Conservation (phyloP, 257 asterid species). For the Solanum gracilifrons region DNA sequence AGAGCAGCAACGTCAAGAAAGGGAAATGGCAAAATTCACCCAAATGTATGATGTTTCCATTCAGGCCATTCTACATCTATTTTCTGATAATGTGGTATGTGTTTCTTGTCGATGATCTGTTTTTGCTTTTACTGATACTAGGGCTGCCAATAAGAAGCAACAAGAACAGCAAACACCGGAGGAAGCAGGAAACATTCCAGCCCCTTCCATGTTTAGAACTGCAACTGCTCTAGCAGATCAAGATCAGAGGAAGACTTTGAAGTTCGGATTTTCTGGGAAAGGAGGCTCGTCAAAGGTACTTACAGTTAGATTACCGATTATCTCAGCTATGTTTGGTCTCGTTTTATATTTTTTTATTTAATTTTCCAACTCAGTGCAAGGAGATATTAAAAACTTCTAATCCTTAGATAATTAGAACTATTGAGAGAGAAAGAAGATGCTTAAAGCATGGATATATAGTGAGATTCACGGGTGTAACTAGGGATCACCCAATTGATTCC, state of each 20-base stretch:
- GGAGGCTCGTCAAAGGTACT: constrained; percentile 56
- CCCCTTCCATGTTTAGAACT: constrained; percentile 30
- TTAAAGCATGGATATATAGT: background rate
- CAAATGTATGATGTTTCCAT: constrained; percentile 45
- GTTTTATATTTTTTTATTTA: background rate
- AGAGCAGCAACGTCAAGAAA: constrained; percentile 87
- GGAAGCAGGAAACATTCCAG: constrained; percentile 24
- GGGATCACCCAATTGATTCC: background rate
- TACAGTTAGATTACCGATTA: background rate
- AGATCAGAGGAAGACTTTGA: constrained; percentile 78
- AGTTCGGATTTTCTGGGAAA: constrained; percentile 85
- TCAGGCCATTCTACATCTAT: background rate
- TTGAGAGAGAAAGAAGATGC: background rate
- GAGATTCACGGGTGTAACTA: background rate
- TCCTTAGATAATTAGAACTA: background rate
- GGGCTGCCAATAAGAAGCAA: constrained; percentile 82
- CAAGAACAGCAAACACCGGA: constrained; percentile 53
- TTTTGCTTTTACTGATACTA: constrained; percentile 6
- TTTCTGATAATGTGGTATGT: background rate
- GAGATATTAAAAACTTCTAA: background rate
- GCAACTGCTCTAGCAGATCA: constrained; percentile 84
- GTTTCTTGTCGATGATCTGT: background rate
- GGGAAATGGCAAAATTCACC: constrained; percentile 81
- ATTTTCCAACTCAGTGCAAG: background rate
- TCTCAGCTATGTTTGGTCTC: background rate